Conservation (phyloP, 2,329 filamentous ascomycete species). For the Fonsecaea nubica region DNA sequence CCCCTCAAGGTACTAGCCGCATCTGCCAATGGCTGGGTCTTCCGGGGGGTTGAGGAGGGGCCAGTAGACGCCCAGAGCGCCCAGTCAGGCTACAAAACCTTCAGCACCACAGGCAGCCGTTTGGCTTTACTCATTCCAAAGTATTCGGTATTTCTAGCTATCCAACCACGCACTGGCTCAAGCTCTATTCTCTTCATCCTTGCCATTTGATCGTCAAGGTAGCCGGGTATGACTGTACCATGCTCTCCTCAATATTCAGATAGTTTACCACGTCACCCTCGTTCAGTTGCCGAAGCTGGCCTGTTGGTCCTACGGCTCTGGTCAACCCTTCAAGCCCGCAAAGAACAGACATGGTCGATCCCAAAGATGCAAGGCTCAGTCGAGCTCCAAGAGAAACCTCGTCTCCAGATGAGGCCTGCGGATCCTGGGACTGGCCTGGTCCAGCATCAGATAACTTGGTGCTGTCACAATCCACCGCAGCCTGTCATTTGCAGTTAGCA, state of each 20-base stretch:
- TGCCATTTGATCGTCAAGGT: constrained; percentile 56
- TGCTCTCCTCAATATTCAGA: constrained; percentile 41
- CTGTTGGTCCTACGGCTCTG: constrained; percentile 48
- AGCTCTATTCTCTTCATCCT: constrained; percentile 27
- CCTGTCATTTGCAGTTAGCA: constrained; percentile 16
- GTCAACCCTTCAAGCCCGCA: constrained; percentile 48
- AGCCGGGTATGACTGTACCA: constrained; percentile 49
- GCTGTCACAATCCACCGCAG: constrained; percentile 60
- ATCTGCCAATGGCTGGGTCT: neutral
- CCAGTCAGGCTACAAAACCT: neutral
- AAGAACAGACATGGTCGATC: constrained; percentile 48
- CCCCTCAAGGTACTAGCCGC: constrained; percentile 1
- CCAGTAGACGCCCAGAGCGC: neutral
- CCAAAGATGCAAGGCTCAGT: constrained; percentile 65
- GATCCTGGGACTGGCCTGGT: constrained; percentile 2
- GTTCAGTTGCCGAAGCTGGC: constrained; percentile 47
- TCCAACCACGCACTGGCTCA: neutral
- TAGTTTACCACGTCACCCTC: constrained; percentile 41
- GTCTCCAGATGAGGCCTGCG: constrained; percentile 42
- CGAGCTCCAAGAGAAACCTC: constrained; percentile 68
- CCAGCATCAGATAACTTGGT: constrained; percentile 65
- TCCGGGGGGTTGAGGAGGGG: constrained; percentile 3
- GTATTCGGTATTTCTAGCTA: neutral
- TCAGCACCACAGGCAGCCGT: neutral
- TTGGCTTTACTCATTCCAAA: neutral